phyloP scores from a whole-genome alignment of 2,329 filamentous ascomycete species.

The Botryotinia narcissicola region DNA sequence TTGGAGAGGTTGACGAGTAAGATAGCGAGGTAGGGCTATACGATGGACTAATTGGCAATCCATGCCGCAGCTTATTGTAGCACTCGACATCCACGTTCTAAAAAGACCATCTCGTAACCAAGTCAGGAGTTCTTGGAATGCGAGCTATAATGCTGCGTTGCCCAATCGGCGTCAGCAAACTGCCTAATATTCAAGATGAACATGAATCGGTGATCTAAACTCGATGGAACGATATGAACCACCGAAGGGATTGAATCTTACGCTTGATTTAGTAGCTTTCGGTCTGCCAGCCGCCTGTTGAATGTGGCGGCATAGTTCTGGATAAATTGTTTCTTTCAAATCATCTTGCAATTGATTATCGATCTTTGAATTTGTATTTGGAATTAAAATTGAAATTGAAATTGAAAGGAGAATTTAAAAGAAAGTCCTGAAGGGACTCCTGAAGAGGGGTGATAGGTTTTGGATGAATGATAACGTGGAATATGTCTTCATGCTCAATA shows the following conservation, averaged over 20 bases:
- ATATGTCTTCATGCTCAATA: not conserved
- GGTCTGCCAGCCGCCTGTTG: not conserved
- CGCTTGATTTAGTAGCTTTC: not conserved
- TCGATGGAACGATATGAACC: not conserved
- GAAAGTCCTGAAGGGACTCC: not conserved
- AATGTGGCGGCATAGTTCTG: not conserved
- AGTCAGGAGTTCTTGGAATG: not conserved
- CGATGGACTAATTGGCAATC: not conserved
- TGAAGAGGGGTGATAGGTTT: not conserved
- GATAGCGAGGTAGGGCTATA: not conserved
- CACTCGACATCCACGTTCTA: not conserved
- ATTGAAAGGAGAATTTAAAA: not conserved
- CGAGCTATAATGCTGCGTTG: not conserved
- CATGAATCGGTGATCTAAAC: too few species aligned
- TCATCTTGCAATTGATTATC: not conserved
- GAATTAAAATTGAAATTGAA: not conserved
- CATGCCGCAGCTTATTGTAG: not conserved
- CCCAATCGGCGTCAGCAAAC: not conserved
- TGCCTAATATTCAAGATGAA: not conserved
- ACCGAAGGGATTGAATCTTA: not conserved
- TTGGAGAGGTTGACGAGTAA: not conserved
- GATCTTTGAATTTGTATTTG: not conserved
- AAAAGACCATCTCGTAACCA: not conserved
- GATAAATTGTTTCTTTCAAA: not conserved
- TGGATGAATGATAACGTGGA: not conserved